A percentile compares a stretch with the other conserved stretches of the same genome.
Conservation (phyloP, 2,329 filamentous ascomycete species). For the Celoporthe dispersa region DNA sequence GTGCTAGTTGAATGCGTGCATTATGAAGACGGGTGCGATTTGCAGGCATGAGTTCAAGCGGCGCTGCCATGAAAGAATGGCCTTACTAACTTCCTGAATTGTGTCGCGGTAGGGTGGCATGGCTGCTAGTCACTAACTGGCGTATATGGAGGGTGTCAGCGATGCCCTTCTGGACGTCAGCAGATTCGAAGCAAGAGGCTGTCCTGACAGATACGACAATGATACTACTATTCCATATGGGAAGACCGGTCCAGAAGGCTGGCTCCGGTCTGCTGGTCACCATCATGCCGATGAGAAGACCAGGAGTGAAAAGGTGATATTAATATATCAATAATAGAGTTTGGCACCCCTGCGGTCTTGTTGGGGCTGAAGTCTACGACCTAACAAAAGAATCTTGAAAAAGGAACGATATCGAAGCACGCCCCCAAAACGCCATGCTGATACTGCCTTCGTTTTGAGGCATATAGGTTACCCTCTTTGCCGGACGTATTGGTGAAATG, state of each 20-base stretch:
- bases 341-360: too few relatives aligned
- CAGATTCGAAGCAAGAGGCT: too few relatives aligned
- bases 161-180: too few relatives aligned
- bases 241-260: too few relatives aligned
- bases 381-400: background rate
- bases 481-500: background rate
- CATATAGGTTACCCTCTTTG: constrained; percentile 2
- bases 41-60: background rate
- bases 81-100: background rate
- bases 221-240: too few relatives aligned
- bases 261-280: too few relatives aligned
- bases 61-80: background rate
- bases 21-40: background rate
- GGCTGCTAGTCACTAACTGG: background rate
- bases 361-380: background rate
- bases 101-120: background rate
- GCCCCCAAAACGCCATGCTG: constrained; percentile 11
- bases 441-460: background rate
- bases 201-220: background rate
- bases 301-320: background rate
- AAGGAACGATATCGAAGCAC: background rate
- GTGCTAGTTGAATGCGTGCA: background rate
- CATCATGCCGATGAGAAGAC: background rate
- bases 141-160: constrained; percentile 4
- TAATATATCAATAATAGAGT: background rate